phyloP scores from a whole-genome alignment of 2,329 filamentous ascomycete species.

The Periconia sp. region DNA sequence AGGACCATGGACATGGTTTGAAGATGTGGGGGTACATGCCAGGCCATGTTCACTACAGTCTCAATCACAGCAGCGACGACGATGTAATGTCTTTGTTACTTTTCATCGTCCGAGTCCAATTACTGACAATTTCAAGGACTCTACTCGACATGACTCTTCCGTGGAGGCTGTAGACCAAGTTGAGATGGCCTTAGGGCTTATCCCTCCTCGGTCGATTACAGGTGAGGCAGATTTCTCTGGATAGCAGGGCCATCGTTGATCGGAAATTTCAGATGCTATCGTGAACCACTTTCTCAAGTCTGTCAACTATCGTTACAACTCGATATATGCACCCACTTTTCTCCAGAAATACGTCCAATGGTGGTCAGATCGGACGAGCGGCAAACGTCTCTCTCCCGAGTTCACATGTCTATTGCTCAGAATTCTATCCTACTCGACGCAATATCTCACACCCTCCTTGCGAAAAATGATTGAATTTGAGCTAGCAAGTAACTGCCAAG shows the following conservation, averaged over 20 bases:
- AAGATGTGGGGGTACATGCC: slow-evolving; percentile 41
- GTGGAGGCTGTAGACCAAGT: slow-evolving; percentile 23
- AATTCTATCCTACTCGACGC: slow-evolving; percentile 50
- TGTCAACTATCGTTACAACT: slow-evolving; percentile 51
- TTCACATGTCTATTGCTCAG: slow-evolving; percentile 53
- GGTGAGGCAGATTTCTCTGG: slow-evolving; percentile 13
- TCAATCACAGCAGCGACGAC: slow-evolving; percentile 14
- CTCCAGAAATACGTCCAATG: slow-evolving; percentile 49
- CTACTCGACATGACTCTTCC: slow-evolving; percentile 9
- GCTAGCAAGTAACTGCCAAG: slow-evolving; percentile 43
- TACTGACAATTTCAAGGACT: slow-evolving; percentile 4
- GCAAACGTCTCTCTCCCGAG: slow-evolving; percentile 42
- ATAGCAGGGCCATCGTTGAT: neutral
- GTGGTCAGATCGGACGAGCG: slow-evolving; percentile 45
- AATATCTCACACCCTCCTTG: slow-evolving; percentile 44
- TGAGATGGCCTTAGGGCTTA: slow-evolving; percentile 34
- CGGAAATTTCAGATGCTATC: slow-evolving; percentile 42
- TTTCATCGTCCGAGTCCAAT: neutral
- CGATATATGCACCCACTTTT: slow-evolving; percentile 51
- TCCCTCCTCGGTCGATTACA: slow-evolving; percentile 38
- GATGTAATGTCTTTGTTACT: slow-evolving; percentile 12
- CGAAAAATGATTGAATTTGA: slow-evolving; percentile 50
- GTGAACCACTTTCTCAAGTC: slow-evolving; percentile 51
- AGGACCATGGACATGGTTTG: slow-evolving; percentile 28
- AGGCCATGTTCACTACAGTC: slow-evolving; percentile 36